A percentile compares a stretch with the other conserved stretches of the same genome.
phyloP scores from a whole-genome alignment of 805 yeast species.

The Myxozyma kluyveri region DNA sequence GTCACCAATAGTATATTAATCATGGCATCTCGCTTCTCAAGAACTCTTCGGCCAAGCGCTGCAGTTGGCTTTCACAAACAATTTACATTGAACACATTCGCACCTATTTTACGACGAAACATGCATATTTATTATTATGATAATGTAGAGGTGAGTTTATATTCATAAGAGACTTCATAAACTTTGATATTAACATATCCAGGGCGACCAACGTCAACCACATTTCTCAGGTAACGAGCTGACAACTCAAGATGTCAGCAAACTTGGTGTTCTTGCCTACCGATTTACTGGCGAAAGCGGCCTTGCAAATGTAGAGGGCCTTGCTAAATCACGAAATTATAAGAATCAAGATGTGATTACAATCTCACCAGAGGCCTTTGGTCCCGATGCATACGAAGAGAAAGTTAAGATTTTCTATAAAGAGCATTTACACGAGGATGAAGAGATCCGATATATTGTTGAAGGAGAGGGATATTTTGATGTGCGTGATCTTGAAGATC shows the following conservation, averaged over 20 bases:
- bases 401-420: conserved; percentile 52
- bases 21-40: too few relatives aligned
- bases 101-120: not conserved
- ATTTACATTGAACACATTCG: too few relatives aligned
- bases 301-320: conserved; percentile 53
- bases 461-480: conserved; percentile 94
- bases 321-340: conserved; percentile 71
- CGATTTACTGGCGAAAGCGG: conserved; percentile 40
- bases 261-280: conserved; percentile 24
- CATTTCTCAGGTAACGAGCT: conserved; percentile 19
- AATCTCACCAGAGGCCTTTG: conserved; percentile 59
- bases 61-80: too few relatives aligned
- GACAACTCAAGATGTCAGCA: conserved; percentile 4
- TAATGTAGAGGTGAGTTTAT: conserved; percentile 16
- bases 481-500: conserved; percentile 60
- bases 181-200: not conserved
- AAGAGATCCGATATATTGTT: conserved; percentile 84
- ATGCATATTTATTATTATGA: conserved; percentile 33
- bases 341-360: conserved; percentile 73
- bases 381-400: conserved; percentile 54
- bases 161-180: not conserved
- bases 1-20: too few relatives aligned
- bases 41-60: too few relatives aligned
- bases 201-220: conserved; percentile 25
- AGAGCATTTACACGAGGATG: conserved; percentile 88